phyloP scores from a whole-genome alignment of 2,329 filamentous ascomycete genomes.

The Fusarium floridanum region DNA sequence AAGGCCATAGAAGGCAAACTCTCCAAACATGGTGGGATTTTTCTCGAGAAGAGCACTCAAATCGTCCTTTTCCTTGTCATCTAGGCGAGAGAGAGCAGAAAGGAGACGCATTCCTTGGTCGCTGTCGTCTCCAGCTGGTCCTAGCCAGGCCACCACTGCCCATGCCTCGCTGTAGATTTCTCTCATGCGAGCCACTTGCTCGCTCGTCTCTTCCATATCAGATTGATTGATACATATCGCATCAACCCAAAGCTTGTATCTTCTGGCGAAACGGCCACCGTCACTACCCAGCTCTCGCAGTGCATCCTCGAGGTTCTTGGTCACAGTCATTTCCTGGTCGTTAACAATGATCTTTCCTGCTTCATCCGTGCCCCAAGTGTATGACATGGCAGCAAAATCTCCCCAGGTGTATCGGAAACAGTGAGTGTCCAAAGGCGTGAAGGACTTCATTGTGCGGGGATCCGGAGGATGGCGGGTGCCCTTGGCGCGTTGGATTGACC shows the following conservation, averaged over 20 bases:
- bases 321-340: slow-evolving; percentile 16
- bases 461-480: not conserved
- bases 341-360: slow-evolving; percentile 13
- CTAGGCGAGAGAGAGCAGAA: slow-evolving; percentile 7
- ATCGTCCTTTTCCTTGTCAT: slow-evolving; percentile 19
- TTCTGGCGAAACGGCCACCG: slow-evolving; percentile 1
- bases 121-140: slow-evolving; percentile 12
- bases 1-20: slow-evolving; percentile 19
- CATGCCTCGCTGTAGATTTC: slow-evolving; percentile 22
- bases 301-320: slow-evolving; percentile 20
- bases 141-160: slow-evolving; percentile 24
- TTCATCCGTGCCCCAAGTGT: slow-evolving; percentile 18
- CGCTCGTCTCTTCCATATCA: slow-evolving; percentile 13
- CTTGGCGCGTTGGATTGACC: slow-evolving; percentile 14
- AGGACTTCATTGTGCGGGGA: slow-evolving; percentile 10
- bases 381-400: slow-evolving; percentile 21
- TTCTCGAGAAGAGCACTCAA: not conserved
- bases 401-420: slow-evolving; percentile 17
- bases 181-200: slow-evolving; percentile 20
- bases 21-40: slow-evolving; percentile 11
- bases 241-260: slow-evolving; percentile 24
- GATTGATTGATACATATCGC: slow-evolving; percentile 23
- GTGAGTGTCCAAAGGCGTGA: slow-evolving; percentile 1
- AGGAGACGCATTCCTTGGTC: slow-evolving; percentile 16
- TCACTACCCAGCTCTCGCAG: slow-evolving; percentile 8